These are phyloP conservation scores for Alternaria gansuensis DNA, from an alignment of 2,329 filamentous ascomycete genomes.

Conservation along the genomic window DNA sequence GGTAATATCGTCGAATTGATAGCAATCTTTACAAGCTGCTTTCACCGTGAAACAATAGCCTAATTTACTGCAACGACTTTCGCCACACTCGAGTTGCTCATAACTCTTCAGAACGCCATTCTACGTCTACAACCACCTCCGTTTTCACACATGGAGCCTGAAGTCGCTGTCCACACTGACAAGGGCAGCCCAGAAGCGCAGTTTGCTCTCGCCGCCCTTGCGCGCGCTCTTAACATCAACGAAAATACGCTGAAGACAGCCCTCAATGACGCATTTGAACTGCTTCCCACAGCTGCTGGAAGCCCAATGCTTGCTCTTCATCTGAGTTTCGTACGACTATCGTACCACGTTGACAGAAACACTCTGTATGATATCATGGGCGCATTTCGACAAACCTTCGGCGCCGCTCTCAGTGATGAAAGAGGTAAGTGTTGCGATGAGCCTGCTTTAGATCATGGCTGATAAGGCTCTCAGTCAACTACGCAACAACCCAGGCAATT, in stretches of 20 bases:
- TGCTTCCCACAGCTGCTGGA: not conserved
- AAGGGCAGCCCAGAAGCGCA: constrained; percentile 7
- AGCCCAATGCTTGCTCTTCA: constrained; percentile 4
- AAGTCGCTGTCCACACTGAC: not conserved
- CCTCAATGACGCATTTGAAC: constrained; percentile 4
- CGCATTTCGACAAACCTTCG: not conserved
- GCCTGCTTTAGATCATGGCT: not conserved
- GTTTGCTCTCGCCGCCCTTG: constrained; percentile 3
- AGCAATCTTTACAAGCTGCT: not conserved
- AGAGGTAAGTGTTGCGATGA: not conserved
- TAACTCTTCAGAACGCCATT: not conserved
- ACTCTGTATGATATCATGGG: not conserved
- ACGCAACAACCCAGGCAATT: not conserved
- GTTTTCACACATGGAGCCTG: not conserved
- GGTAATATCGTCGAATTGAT: not conserved
- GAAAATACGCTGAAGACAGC: constrained; percentile 1
- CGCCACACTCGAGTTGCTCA: not conserved
- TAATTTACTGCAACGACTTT: not conserved
- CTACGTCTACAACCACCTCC: not conserved
- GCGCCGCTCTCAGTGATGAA: not conserved
- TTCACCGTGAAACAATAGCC: not conserved
- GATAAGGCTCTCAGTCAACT: not conserved
- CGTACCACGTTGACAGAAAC: constrained; percentile 2
- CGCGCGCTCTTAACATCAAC: constrained; percentile 8
- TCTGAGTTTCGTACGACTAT: not conserved